Base-by-base conservation (phyloP, 768 basidiomycete genomes). In the Xerocomellus amylosporus region DNA sequence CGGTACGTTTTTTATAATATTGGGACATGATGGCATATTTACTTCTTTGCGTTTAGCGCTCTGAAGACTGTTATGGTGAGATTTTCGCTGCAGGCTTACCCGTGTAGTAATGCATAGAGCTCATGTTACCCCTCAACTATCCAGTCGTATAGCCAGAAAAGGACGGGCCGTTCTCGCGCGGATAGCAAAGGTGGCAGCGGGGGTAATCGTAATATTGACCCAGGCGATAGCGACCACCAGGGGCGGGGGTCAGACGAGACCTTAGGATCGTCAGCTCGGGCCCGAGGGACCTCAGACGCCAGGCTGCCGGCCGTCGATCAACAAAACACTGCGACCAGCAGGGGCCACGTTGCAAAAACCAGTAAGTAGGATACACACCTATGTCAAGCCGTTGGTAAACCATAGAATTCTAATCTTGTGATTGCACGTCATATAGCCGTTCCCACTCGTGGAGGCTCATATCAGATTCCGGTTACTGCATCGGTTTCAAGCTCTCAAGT, bases 31-130 rank as follows among this genome's bases (percentile, higher is more conserved):
- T 57, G 56, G 12, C 53, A 49, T 49, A 45, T 36, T 60, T 46
- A 49, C 56, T 54, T 40, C 49, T 56, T 37, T 48, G 8, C 49
- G 6, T 55, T 37, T 57, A 90, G 88, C 26, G 88, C 90, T 8
- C 71, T 91, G 45, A 90, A 89, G 64, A 90, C 88, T 13, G 87
- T 91, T 51, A 90, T 91, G 89, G 87, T 90, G 71, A 66, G 77
- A 53, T 22, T 53, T 55, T 55, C 38, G 13, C 42, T 31, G 50
- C 46, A 14, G 41, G 19, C n/a, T 43, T 39, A 10, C 13, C 41
- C 15, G 33, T 43, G 36, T 46, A 17, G n/a, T 42, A n/a, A 46
- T 41, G 31, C 48, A 54, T 46, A 20, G 24, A 51, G 48, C 62
- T 62, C 51, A 64, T 62, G 40, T 39, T 31, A 46, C 26, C 55